A percentile compares a stretch with the other conserved stretches of the same genome.
Conservation (phyloP, 257 asterid species). For the Catharanthus roseus region DNA sequence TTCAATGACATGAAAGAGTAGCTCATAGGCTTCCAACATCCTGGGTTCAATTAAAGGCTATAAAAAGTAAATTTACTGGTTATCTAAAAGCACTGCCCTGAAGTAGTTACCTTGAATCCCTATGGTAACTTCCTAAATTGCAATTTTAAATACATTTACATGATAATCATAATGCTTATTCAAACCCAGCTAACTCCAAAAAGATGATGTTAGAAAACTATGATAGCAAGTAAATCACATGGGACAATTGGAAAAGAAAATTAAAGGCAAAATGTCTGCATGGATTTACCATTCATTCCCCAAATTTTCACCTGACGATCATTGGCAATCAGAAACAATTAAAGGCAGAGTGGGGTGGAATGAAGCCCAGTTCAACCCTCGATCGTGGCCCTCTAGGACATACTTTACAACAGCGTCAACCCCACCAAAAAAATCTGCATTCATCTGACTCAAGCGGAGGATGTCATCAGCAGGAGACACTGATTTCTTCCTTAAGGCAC, state of each 20-base stretch:
- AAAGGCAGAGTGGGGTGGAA: slow-evolving; percentile 94
- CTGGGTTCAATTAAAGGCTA: no score
- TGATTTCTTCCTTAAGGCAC: slow-evolving; percentile 83
- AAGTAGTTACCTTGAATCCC: no score
- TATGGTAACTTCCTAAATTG: not conserved
- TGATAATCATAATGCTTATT: not conserved
- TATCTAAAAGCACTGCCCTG: no score
- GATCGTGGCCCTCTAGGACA: slow-evolving; percentile 95
- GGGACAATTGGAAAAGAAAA: not conserved
- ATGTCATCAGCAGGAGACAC: slow-evolving; percentile 97
- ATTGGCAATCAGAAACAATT: slow-evolving; percentile 97
- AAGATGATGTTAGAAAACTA: not conserved
- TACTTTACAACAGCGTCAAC: slow-evolving; percentile 99
- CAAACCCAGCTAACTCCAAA: not conserved
- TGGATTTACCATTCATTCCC: slow-evolving; percentile 99
- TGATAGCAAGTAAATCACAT: not conserved
- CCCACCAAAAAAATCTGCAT: slow-evolving; percentile 91
- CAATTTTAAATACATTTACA: not conserved
- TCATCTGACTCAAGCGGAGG: slow-evolving; percentile 81
- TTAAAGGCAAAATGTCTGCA: not conserved
- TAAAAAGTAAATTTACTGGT: no score
- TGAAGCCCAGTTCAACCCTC: slow-evolving; percentile 99
- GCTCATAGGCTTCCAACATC: not conserved
- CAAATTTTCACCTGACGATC: slow-evolving; percentile 97
- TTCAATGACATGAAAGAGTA: no score